Base-by-base conservation (phyloP, 2,329 filamentous ascomycete species). In the Sporothrix luriei region DNA sequence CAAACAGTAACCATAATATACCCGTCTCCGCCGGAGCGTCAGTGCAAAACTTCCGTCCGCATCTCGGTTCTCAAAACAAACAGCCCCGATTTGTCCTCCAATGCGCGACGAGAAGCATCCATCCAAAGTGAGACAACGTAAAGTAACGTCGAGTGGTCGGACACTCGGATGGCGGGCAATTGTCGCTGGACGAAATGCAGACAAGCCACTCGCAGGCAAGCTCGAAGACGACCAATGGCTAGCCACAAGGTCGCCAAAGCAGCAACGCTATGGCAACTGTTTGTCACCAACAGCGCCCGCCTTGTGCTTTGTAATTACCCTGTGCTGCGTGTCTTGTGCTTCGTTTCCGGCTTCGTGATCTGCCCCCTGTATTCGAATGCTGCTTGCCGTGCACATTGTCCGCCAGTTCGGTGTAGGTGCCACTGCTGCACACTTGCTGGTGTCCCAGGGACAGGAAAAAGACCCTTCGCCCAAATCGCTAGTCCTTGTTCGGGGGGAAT, bases 401-500 rank as follows among this genome's bases (percentile, higher is more conserved):
- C n/a, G 40, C 38, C 21, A n/a, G 5, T 24, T 26, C 55, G 57
- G 13, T 46, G 57, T 62, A 38, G 38, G 13, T 46, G 57, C 46
- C 21, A 38, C 46, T n/a, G 40, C 26, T 21, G 57, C 33, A 38
- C 26, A 19, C 48, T 14, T 62, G 33, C n/a, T 43, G 10, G 57
- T 46, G 46, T 38, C 29, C 33, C n/a, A n/a, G 38, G 40, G 43
- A n/a, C 14, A 29, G 43, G 61, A 43, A 3, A 64, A 24, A 40
- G 52, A 59, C 26, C 24, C 33, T 65, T 33, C 19, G 33, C 7
- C 29, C 21, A 9, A 9, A 11, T n/a, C 26, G 46, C 49, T 74
- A 73, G 59, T 72, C 71, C 64, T 72, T 73, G 66, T 72, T 88
- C 3, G 93, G 93, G 24, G 94, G 94, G 76, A 97, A 97, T 71